Evolutionary conservation across 2,329 filamentous ascomycete genomes (phyloP).

Genomic region (Scedosporium boydii): DNA sequence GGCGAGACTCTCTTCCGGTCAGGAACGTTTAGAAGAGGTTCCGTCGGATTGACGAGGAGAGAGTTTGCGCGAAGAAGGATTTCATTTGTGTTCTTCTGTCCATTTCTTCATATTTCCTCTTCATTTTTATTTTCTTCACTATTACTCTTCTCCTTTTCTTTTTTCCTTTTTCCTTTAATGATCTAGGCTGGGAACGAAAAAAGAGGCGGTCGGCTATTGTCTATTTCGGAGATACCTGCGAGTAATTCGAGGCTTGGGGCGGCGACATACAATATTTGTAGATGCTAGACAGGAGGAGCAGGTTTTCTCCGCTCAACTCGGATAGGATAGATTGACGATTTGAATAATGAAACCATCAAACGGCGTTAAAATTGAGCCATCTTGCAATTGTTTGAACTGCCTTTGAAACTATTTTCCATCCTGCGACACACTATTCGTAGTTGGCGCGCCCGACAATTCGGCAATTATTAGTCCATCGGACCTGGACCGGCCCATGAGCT

Average conservation of each 20-base stretch:
- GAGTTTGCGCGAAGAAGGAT: background rate
- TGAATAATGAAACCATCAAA: background rate
- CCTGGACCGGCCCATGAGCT: too few relatives aligned
- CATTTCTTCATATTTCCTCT: too few relatives aligned
- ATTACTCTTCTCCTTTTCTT: background rate
- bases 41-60: background rate
- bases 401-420: too few relatives aligned
- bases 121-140: background rate
- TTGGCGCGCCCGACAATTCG: too few relatives aligned
- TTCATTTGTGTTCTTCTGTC: background rate
- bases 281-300: background rate
- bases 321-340: background rate
- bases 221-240: background rate
- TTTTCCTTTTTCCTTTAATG: constrained; percentile 7
- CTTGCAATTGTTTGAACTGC: background rate
- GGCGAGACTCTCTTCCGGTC: constrained; percentile 23
- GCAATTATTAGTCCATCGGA: too few relatives aligned
- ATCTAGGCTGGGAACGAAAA: background rate
- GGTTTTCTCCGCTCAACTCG: background rate
- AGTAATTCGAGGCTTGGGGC: background rate
- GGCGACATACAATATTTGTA: background rate
- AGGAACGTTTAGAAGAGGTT: constrained; percentile 12
- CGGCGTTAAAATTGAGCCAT: background rate
- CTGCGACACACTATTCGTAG: too few relatives aligned
- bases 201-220: background rate